phyloP scores from a whole-genome alignment of 176 grass and related monocot species.

The Aegilops tauschii region DNA sequence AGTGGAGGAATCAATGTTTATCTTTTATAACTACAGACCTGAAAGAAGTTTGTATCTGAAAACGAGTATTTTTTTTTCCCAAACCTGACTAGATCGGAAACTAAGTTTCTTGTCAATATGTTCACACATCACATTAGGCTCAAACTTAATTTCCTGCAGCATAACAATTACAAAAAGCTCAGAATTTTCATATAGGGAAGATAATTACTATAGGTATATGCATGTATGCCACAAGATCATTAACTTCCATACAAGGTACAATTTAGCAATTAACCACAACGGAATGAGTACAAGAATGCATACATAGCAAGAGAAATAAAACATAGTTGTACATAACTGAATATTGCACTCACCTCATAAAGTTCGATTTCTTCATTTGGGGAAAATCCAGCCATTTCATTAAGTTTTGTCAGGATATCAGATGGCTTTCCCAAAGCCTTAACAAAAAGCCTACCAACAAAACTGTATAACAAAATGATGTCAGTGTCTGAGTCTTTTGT shows the following conservation, averaged over 20 bases:
- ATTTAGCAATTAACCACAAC: constrained; percentile 5
- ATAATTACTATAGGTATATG: constrained; percentile 1
- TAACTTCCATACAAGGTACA: neutral
- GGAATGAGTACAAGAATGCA: constrained; percentile 17
- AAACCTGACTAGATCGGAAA: constrained; percentile 84
- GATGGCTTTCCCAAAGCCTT: constrained; percentile 83
- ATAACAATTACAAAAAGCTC: constrained; percentile 29
- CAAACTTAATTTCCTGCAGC: constrained; percentile 93
- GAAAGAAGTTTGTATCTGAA: constrained; percentile 14
- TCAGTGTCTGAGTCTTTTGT: constrained; percentile 21
- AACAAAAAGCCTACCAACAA: constrained; percentile 80
- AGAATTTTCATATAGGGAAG: constrained; percentile 22
- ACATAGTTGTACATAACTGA: neutral
- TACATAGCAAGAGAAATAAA: constrained; percentile 9
- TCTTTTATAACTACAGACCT: neutral
- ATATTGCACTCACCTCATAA: constrained; percentile 61
- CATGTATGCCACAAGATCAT: constrained; percentile 10
- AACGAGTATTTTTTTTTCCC: neutral
- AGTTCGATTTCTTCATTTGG: constrained; percentile 85
- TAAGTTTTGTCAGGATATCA: constrained; percentile 80
- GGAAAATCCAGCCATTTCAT: constrained; percentile 84
- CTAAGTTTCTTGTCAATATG: constrained; percentile 84
- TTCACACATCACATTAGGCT: constrained; percentile 93
- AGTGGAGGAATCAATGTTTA: neutral
- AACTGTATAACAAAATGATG: constrained; percentile 49